Percentiles rank a stretch among this genome's conserved stretches.
Conservation (phyloP, 2,329 filamentous ascomycete genomes). For the Blastomyces gilchristii region DNA sequence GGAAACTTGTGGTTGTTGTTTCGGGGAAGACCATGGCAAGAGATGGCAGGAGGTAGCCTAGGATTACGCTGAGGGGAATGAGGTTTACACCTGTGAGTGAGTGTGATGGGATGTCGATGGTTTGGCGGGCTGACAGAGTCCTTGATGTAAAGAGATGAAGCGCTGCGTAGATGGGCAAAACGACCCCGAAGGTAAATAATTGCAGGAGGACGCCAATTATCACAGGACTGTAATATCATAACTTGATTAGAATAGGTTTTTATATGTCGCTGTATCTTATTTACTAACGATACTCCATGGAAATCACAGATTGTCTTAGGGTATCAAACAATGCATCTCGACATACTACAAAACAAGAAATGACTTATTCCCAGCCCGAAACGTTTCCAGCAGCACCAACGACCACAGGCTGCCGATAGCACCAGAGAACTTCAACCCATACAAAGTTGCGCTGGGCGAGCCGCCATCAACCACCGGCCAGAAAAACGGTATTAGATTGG, state of each 20-base stretch:
- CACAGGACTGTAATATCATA: constrained; percentile 20
- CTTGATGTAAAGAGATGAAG: constrained; percentile 37
- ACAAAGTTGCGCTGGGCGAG: constrained; percentile 27
- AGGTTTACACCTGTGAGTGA: constrained; percentile 20
- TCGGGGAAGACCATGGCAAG: constrained; percentile 35
- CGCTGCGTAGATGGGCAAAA: constrained; percentile 35
- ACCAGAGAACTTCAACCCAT: constrained; percentile 32
- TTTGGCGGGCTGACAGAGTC: constrained; percentile 27
- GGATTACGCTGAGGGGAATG: constrained; percentile 33
- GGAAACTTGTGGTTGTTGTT: constrained; percentile 28
- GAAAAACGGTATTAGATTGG: constrained; percentile 31
- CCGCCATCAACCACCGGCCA: constrained; percentile 32
- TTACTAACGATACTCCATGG: neutral
- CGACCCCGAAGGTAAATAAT: constrained; percentile 36
- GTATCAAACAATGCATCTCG: neutral
- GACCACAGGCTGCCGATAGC: constrained; percentile 36
- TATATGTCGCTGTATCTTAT: constrained; percentile 1
- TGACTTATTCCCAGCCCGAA: constrained; percentile 36
- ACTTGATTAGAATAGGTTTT: constrained; percentile 12
- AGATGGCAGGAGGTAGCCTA: constrained; percentile 39
- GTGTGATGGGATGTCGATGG: constrained; percentile 25
- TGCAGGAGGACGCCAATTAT: constrained; percentile 36
- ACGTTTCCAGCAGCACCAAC: constrained; percentile 36
- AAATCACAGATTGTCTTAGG: neutral
- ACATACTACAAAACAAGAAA: constrained; percentile 36